Evolutionary conservation across 352 stramenopile genomes (phyloP), one percentile per base, ranked within the genome.

Genomic region (Phytophthora sansomeana): DNA sequence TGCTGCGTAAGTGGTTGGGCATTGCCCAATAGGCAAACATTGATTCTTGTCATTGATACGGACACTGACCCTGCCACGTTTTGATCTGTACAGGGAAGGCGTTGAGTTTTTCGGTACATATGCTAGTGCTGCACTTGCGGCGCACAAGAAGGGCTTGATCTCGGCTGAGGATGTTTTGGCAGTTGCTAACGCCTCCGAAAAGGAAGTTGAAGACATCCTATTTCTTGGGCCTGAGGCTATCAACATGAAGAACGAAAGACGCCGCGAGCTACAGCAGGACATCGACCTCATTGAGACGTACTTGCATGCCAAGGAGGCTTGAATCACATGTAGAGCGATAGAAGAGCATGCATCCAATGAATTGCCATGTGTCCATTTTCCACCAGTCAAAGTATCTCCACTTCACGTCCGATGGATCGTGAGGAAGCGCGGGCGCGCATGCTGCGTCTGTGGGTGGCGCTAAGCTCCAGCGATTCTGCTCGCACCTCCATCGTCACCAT

Each of bases 61-160:
- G 21, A 24, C 21, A 42, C 14, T 42, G 36, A 42, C 36, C 36
- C 14, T 42, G 35, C 5, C 35, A 8, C 51, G 6, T n/a, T 60
- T 48, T 26, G 28, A 33, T 61, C 19, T 24, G 69, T 52, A 29
- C 50, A 93, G 87, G 1, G 74, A 89, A 71, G 87, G 87, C 8
- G 77, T 95, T 2, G 66, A 83, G 8, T 92, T 95, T 57, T 95
- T 92, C 62, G 74, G 67, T 10, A 91, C 82, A 28, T 95, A 93
- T 50, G 77, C 83, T 1, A 82, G 72, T 6, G 87, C 87, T 11
- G 85, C 78, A 5, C 59, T 90, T 16, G 63, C 68, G 9, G 82
- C 80, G 4, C 72, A 83, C 52, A 74, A 88, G 35, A 92, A 91
- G 47, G 74, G 72, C 2, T 72, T 95, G 41, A 76, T 93, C 42